phyloP scores from a whole-genome alignment of 2,329 filamentous ascomycete species.

The Elsinoe ampelina region DNA sequence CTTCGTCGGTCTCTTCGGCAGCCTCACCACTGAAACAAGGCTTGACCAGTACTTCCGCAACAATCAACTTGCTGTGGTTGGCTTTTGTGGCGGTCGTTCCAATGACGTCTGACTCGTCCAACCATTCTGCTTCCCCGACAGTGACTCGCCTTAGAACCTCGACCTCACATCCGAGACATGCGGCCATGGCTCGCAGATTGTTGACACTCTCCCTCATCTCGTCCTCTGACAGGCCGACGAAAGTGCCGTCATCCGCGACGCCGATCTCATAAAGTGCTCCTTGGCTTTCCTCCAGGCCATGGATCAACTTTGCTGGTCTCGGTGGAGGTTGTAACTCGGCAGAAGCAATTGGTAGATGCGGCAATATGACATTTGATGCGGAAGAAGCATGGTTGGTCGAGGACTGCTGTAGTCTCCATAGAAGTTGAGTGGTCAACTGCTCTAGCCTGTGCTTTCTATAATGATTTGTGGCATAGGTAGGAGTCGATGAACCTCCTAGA shows the following conservation, averaged over 20 bases:
- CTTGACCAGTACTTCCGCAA: constrained; percentile 81
- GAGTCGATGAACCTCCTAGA: constrained; percentile 29
- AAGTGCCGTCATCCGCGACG: constrained; percentile 84
- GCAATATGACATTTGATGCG: constrained; percentile 63
- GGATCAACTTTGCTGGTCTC: constrained; percentile 46
- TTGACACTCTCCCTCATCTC: constrained; percentile 86
- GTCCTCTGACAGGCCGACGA: constrained; percentile 79
- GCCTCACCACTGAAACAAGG: constrained; percentile 44
- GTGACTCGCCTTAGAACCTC: constrained; percentile 71
- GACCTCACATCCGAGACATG: constrained; percentile 78
- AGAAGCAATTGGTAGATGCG: constrained; percentile 58
- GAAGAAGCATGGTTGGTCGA: constrained; percentile 81
- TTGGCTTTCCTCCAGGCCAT: constrained; percentile 83
- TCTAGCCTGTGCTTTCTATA: constrained; percentile 75
- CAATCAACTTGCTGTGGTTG: constrained; percentile 55
- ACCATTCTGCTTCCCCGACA: constrained; percentile 77
- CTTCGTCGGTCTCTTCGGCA: constrained; percentile 11
- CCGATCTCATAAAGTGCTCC: constrained; percentile 95
- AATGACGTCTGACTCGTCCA: constrained; percentile 30
- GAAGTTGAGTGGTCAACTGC: constrained; percentile 84
- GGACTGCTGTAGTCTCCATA: constrained; percentile 93
- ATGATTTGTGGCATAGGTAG: constrained; percentile 48
- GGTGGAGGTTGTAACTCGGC: constrained; percentile 50
- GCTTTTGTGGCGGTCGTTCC: constrained; percentile 22
- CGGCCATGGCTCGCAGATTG: constrained; percentile 82